Evolutionary conservation across 2,329 filamentous ascomycete genomes (phyloP), one percentile per base, ranked within the genome.

Genomic region (Fusarium drepaniforme): DNA sequence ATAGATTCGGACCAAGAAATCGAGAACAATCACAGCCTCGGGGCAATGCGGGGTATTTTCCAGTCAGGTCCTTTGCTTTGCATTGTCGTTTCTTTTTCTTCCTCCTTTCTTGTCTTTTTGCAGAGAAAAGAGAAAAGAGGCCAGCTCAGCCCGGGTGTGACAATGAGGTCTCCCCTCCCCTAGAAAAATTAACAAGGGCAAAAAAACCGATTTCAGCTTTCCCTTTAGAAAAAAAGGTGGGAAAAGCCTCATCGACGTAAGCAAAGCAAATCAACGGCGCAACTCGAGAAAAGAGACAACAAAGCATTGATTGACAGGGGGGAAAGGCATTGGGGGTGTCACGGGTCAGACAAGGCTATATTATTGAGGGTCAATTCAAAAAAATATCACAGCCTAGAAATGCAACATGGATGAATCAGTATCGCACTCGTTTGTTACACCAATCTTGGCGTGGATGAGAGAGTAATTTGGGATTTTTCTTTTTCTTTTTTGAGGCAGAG

Each of bases 71-170:
- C 12, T 35, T 35, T 5, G 28, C 28, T 28, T 28, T 23, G 23
- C 18, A 21, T 46, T 44, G 16, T 37, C 28, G 51, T 57, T 35
- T 33, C 51, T 35, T 35, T 57, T 57, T 35, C 51, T 30, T 57
- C 33, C 12, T 23, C 12, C 13, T 28, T 16, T 30, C 23, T 28
- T 53, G 49, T 46, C 23, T 25, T 46, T 16, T 9, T 25, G 46
- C 25, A 51, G 46, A 68, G 62, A 69, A 46, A 58, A 71, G 57
- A 68, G 59, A 72, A 38, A 70, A 71, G 66, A 70, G 16, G 46
- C 25, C 46, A 51, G 21, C 33, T 42, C 33, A 28, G 8, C 44
- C 56, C 56, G 18, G 59, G 15, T 44, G 21, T 44, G 21, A 62
- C 25, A 61, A 61, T 57, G 9, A 70, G 56, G 23, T 35, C 4